Conservation (phyloP, 306 rosid species). For the Macrotyloma uniflorum region DNA sequence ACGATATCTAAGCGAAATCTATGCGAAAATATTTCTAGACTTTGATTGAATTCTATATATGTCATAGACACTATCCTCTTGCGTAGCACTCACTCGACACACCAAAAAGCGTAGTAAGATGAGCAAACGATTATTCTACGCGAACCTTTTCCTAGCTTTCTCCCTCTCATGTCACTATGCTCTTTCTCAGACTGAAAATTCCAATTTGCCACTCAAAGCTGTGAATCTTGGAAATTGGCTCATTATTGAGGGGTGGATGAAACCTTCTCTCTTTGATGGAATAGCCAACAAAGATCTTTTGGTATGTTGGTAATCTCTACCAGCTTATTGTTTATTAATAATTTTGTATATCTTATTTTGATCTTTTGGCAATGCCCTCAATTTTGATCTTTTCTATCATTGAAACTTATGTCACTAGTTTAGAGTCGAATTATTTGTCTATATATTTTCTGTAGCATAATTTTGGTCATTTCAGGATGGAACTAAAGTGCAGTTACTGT, state of each 20-base stretch:
- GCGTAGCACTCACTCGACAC: conserved; percentile 18
- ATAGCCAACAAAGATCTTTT: conserved; percentile 65
- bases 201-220: conserved; percentile 56
- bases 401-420: too few species aligned
- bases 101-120: conserved; percentile 21
- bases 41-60: conserved; percentile 19
- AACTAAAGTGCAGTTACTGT: conserved; percentile 63
- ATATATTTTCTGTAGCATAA: neutral
- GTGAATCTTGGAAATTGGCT: conserved; percentile 78
- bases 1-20: neutral
- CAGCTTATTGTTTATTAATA: neutral
- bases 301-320: conserved; percentile 38
- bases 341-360: neutral
- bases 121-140: neutral
- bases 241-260: conserved; percentile 74
- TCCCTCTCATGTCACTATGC: conserved; percentile 31
- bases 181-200: conserved; percentile 39
- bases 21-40: neutral
- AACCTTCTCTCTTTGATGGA: conserved; percentile 62
- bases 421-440: neutral
- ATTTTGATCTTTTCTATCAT: too few species aligned
- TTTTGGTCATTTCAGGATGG: conserved; percentile 59
- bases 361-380: neutral
- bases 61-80: neutral
- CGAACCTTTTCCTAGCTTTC: conserved; percentile 33